Base-by-base conservation (phyloP, 202 grass and related monocot species). In the Cymbopogon flexuosus region DNA sequence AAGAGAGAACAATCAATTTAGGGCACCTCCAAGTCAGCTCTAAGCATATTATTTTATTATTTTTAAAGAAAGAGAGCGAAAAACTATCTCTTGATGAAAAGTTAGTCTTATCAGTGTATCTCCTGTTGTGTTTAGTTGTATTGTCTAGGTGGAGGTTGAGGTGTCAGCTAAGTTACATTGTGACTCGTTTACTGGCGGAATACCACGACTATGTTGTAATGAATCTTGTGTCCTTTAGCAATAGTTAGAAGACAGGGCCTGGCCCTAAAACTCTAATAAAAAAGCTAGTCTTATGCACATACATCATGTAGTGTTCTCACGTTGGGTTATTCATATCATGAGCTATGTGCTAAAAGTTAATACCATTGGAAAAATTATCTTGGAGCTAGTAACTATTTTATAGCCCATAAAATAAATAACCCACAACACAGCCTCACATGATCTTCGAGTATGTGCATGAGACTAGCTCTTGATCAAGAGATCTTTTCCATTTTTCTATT, bases 1-100 rank as follows among this genome's bases (percentile, higher is more conserved):
- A 62, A 84, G 61, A 83, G 60, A 59, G 74, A 88, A 78, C 34
- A 70, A 27, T 57, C 43, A n/a, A 75, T 18, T 8, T 52, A 52
- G 16, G 49, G 5, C 1, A 10, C n/a, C 52, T 56, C 52, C 52
- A 56, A 21, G 14, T 21, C 10, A 56, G n/a, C n/a, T 56, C 52
- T 21, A 56, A 56, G 7, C n/a, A 21, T 27, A 27, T 27, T 27
- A 27, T 27, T 54, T 19, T 19, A 54, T 8, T 52, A n/a, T 52
- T 54, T 52, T 7, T 18, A 54, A 52, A 3, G 5, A 52, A 54
- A 54, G 51, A 54, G 18, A 1, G 7, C 8, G 18, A 54, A n/a
- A 54, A 54, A 18, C 16, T 51, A 51, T 51, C 5, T 51, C 14
- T 49, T 6, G 43, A 15, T 47, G 11, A 47, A 47, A 46, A 49